These are phyloP conservation scores for Candida arabinofermentans DNA, from an alignment of 805 yeast species.

Conservation along the genomic window DNA sequence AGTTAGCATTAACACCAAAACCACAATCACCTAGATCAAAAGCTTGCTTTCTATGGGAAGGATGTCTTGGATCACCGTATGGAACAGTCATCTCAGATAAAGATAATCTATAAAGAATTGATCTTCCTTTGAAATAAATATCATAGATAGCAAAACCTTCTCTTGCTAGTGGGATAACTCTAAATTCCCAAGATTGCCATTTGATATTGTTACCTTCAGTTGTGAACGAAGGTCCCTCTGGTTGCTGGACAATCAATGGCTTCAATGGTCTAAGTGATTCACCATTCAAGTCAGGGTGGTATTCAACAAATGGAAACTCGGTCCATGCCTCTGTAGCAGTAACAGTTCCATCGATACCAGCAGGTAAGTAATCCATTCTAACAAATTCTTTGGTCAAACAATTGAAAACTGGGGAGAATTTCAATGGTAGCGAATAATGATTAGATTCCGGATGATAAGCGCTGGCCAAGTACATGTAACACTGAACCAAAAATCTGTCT, in stretches of 20 bases:
- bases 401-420: slow-evolving; percentile 72
- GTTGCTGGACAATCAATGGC: slow-evolving; percentile 68
- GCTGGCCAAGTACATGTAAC: slow-evolving; percentile 68
- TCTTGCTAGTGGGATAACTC: slow-evolving; percentile 65
- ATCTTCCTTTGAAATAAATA: slow-evolving; percentile 71
- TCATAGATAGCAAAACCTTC: slow-evolving; percentile 79
- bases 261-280: slow-evolving; percentile 55
- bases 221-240: slow-evolving; percentile 74
- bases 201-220: slow-evolving; percentile 56
- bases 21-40: slow-evolving; percentile 86
- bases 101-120: slow-evolving; percentile 66
- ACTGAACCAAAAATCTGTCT: slow-evolving; percentile 58
- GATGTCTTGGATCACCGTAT: slow-evolving; percentile 80
- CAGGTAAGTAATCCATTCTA: slow-evolving; percentile 71
- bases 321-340: slow-evolving; percentile 60
- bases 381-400: slow-evolving; percentile 54
- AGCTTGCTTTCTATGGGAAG: slow-evolving; percentile 83
- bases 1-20: slow-evolving; percentile 69
- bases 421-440: slow-evolving; percentile 72
- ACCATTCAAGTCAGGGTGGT: slow-evolving; percentile 68
- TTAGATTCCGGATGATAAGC: slow-evolving; percentile 67
- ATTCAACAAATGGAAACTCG: slow-evolving; percentile 59
- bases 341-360: slow-evolving; percentile 58
- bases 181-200: slow-evolving; percentile 87
- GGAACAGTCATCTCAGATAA: slow-evolving; percentile 87